Base-by-base conservation (phyloP, 768 basidiomycete genomes). In the Leccinum subgranulosum region DNA sequence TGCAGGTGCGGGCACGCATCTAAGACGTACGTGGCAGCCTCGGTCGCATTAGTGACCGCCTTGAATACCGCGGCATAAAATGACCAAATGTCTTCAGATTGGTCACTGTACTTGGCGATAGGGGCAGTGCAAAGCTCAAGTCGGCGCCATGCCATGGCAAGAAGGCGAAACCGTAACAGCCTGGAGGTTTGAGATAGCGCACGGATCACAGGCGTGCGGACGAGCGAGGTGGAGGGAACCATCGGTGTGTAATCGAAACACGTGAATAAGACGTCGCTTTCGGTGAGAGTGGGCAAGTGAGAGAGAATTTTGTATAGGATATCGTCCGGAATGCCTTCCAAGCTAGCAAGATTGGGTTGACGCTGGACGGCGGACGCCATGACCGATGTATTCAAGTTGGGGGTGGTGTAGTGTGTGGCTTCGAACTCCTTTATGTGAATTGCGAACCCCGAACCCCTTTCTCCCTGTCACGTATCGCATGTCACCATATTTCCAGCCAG, bases 61-160 rank as follows among this genome's bases (percentile, higher is more conserved):
- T 4, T 36, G 23, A 11, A 59, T 21, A 55, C 52, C 9, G 33
- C 17, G 23, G 9, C 7, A 1, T 19, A 3, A n/a, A 33, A 19
- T 45, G 23, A n/a, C 36, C 39, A n/a, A 9, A n/a, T n/a, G 39
- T n/a, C n/a, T 41, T n/a, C 17, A 41, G 9, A n/a, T 3, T n/a
- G 9, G n/a, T 43, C 11, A 11, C 19, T 9, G 19, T 19, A 12
- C 19, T 43, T 19, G 19, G 41, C 48, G 6, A 46, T n/a, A 15
- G 39, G 36, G n/a, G 31, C 46, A 19, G 45, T 19, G 36, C 54
- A 65, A 2, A 64, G 43, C 4, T 56, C 53, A 3, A 58, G 4
- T 9, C 45, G 51, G 15, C 12, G 51, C 64, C 63, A 65, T 10
- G 63, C 64, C 57, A 65, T 53, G 6, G 43, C 41, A 14, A 61